These are phyloP conservation scores for Gossypium turneri DNA, from an alignment of 345 rosid species.

Conservation along the genomic window DNA sequence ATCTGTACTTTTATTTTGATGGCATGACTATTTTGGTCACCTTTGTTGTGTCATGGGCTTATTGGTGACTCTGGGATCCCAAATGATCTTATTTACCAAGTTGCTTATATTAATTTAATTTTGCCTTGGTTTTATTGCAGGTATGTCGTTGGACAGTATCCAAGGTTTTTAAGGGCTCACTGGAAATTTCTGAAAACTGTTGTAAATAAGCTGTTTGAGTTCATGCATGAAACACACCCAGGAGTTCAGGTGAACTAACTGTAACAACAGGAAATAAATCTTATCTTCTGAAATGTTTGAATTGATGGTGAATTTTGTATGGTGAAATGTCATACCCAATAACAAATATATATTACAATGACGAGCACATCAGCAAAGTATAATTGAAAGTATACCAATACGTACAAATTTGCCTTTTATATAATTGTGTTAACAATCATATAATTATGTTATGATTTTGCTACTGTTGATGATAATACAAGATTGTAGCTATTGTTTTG, in stretches of 20 bases:
- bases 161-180: conserved; percentile 97
- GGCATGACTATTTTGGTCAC: not conserved
- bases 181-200: conserved; percentile 99
- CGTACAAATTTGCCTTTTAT: not conserved
- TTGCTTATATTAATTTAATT: not conserved
- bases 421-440: not conserved
- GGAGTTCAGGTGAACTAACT: conserved; percentile 80
- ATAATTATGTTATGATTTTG: not conserved
- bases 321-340: too few species aligned
- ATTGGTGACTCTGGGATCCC: not conserved
- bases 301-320: not conserved
- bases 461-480: not conserved
- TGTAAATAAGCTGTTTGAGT: conserved; percentile 96
- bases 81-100: too few species aligned
- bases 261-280: not conserved
- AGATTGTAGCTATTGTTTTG: conserved; percentile 1
- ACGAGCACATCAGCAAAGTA: not conserved
- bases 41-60: not conserved
- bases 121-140: conserved; percentile 38
- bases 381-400: not conserved
- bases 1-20: not conserved
- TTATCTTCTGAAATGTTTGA: not conserved
- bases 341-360: too few species aligned
- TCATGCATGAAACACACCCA: conserved; percentile 99
- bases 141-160: conserved; percentile 99